phyloP scores from a whole-genome alignment of 192 early-diverging fungal species.

The Backusella tarrabulga region DNA sequence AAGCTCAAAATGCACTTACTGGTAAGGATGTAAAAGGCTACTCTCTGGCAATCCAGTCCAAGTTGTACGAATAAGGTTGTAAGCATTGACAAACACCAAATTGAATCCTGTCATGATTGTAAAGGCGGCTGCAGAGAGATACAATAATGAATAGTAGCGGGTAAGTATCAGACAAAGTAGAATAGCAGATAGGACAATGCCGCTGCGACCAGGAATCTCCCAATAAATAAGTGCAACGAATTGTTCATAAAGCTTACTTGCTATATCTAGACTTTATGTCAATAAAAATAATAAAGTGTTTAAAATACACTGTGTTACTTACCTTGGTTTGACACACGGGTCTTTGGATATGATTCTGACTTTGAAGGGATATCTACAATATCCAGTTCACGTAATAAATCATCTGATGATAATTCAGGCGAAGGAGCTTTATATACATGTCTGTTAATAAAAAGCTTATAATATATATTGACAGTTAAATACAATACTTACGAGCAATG shows the following conservation, averaged over 20 bases:
- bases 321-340: background rate
- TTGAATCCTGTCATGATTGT: slow-evolving; percentile 34
- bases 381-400: background rate
- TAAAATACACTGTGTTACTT: background rate
- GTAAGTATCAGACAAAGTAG: slow-evolving; percentile 27
- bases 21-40: slow-evolving; percentile 23
- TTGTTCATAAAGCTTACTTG: background rate
- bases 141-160: slow-evolving; percentile 29
- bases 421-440: background rate
- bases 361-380: background rate
- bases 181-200: slow-evolving; percentile 8
- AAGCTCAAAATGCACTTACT: slow-evolving; percentile 7
- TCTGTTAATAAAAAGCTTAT: background rate
- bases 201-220: slow-evolving; percentile 29
- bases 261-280: background rate
- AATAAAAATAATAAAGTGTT: background rate
- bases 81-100: slow-evolving; percentile 33
- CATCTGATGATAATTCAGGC: slow-evolving; percentile 9
- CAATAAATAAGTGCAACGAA: slow-evolving; percentile 23
- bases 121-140: slow-evolving; percentile 17
- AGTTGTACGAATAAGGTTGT: slow-evolving; percentile 13
- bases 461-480: background rate
- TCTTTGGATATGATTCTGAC: background rate
- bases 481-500: background rate
- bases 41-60: slow-evolving; percentile 10